Base-by-base conservation (phyloP, 805 yeast species). In the Spencermartinsiella europaea region DNA sequence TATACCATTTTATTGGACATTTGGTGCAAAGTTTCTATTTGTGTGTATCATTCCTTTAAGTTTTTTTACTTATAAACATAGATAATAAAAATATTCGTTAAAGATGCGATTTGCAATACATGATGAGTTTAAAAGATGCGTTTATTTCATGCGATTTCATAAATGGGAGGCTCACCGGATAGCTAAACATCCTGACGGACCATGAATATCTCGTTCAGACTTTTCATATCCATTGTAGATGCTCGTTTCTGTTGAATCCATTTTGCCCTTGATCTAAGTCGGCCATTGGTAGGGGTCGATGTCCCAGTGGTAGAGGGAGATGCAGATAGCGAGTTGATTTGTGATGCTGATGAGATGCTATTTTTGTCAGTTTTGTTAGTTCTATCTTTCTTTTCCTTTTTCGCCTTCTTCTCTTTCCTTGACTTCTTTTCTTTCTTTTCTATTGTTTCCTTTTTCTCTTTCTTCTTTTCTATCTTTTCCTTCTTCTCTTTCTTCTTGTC, bases 131-230 rank as follows among this genome's bases (percentile, higher is more conserved):
- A n/a, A n/a, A n/a, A n/a, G n/a, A n/a, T n/a, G n/a, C n/a, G n/a
- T n/a, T n/a, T n/a, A n/a, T n/a, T n/a, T n/a, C n/a, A n/a, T n/a
- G 12, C 28, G 19, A 21, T 5, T 37, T 16, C 12, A 37, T 20
- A 4, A 20, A 19, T 15, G 12, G 31, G 31, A 25, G 31, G 12
- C 31, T 25, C 31, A 25, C 12, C 10, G 31, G 31, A n/a, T n/a
- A n/a, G n/a, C 12, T 25, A 25, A 25, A 12, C 31, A 25, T 25
- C 31, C 31, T 25, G 31, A 12, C 31, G 31, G 10, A 89, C 78
- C 97, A 91, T 91, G 62, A 91, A 86, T 48, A 91, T 91, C 66
- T 91, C 98, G 56, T 86, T 88, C 51, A 91, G 73, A 12, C 96
- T 89, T 63, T 87, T 81, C 2, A 84, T 76, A 62, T 91, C 98